Evolutionary conservation across 768 basidiomycete genomes (phyloP).

Genomic region (Trametes cingulata): DNA sequence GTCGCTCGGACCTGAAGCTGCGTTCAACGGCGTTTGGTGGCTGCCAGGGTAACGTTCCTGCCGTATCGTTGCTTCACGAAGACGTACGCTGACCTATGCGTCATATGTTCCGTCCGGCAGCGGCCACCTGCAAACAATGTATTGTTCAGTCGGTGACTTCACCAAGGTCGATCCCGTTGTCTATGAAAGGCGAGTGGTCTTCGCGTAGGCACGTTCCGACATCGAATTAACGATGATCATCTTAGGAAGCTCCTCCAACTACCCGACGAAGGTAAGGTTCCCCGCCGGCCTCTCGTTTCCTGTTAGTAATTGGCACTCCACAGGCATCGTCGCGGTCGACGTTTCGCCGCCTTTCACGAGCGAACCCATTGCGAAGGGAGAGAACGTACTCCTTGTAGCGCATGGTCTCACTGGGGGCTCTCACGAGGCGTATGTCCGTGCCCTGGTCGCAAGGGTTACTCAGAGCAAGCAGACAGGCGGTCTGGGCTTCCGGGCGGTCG

Average conservation of each 20-base stretch:
- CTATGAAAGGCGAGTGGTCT: conserved; percentile 47
- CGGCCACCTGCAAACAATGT: conserved; percentile 62
- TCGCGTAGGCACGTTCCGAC: too few species aligned
- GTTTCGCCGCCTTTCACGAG: conserved; percentile 23
- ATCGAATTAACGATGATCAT: not conserved
- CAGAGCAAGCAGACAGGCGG: conserved; percentile 11
- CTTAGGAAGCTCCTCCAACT: conserved; percentile 46
- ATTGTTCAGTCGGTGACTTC: conserved; percentile 58
- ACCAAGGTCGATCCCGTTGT: conserved; percentile 50
- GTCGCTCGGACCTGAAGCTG: conserved; percentile 3
- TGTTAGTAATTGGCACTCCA: not conserved
- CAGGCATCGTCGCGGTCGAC: conserved; percentile 27
- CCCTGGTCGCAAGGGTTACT: conserved; percentile 18
- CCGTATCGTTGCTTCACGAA: not conserved
- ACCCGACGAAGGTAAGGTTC: conserved; percentile 58
- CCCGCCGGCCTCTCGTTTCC: not conserved
- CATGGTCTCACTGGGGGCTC: conserved; percentile 32
- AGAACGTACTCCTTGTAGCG: conserved; percentile 23
- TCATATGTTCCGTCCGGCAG: conserved; percentile 39
- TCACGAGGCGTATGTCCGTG: conserved; percentile 28
- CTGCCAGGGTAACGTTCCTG: conserved; percentile 23
- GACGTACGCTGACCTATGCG: not conserved
- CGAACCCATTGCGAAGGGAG: conserved; percentile 9
- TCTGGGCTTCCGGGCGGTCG: conserved; percentile 25
- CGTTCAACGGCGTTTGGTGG: conserved; percentile 23